Percentiles rank a stretch among this genome's conserved stretches.
Conservation (phyloP, 2,329 filamentous ascomycete genomes). For the Torrubiella hemipterigena region DNA sequence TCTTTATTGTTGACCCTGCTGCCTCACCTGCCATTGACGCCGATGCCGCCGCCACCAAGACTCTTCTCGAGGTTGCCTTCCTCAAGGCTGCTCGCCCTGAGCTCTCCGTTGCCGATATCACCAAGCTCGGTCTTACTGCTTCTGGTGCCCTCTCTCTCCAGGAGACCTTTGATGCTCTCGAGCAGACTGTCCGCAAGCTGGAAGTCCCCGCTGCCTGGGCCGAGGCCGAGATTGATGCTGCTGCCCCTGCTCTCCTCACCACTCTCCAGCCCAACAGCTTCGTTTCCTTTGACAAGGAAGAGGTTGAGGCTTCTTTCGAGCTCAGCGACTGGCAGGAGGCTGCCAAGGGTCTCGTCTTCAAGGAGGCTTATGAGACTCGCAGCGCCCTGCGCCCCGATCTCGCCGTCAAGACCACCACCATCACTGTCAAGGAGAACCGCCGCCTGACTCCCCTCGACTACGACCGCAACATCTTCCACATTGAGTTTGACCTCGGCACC, state of each 20-base stretch:
- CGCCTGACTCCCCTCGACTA: constrained; percentile 79
- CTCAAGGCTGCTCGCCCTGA: constrained; percentile 63
- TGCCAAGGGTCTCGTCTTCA: constrained; percentile 83
- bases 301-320: constrained; percentile 51
- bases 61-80: constrained; percentile 73
- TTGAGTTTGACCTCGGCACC: constrained; percentile 89
- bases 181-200: constrained; percentile 57
- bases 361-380: constrained; percentile 78
- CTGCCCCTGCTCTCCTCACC: constrained; percentile 40
- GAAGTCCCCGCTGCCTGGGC: constrained; percentile 75
- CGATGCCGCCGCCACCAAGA: constrained; percentile 49
- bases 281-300: constrained; percentile 62
- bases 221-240: constrained; percentile 44
- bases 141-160: constrained; percentile 35
- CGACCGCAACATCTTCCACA: constrained; percentile 99
- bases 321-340: constrained; percentile 71
- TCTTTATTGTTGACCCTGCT: constrained; percentile 66
- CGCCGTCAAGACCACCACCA: constrained; percentile 71
- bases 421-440: constrained; percentile 90
- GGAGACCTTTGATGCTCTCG: constrained; percentile 55
- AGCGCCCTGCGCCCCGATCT: constrained; percentile 72
- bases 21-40: constrained; percentile 56
- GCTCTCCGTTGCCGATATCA: constrained; percentile 46
- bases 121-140: constrained; percentile 52
- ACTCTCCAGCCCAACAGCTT: constrained; percentile 74